phyloP scores from a whole-genome alignment of 2,329 filamentous ascomycete genomes.

The Fusarium liriodendri region DNA sequence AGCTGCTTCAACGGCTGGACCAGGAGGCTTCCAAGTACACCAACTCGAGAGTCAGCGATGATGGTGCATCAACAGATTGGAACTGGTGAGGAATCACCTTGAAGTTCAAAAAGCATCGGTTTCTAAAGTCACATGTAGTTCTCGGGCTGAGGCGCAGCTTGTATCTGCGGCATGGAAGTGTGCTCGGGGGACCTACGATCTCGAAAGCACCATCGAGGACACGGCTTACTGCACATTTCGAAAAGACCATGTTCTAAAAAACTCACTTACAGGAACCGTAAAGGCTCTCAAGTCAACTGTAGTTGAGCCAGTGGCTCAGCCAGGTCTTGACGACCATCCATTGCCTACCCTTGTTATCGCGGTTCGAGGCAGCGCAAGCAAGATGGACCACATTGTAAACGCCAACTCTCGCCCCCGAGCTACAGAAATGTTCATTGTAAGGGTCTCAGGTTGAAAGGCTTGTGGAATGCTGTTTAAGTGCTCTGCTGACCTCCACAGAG shows the following conservation, averaged over 20 bases:
- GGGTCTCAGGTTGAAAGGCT: neutral
- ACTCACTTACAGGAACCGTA: slow-evolving; percentile 26
- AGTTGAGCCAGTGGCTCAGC: neutral
- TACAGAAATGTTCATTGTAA: slow-evolving; percentile 28
- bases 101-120: neutral
- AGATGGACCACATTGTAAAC: slow-evolving; percentile 41
- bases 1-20: slow-evolving; percentile 37
- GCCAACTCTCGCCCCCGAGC: slow-evolving; percentile 20
- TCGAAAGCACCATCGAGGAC: slow-evolving; percentile 9
- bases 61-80: slow-evolving; percentile 23
- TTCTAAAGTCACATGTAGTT: slow-evolving; percentile 5
- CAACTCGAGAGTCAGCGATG: slow-evolving; percentile 31
- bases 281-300: slow-evolving; percentile 32
- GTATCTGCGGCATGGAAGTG: slow-evolving; percentile 37
- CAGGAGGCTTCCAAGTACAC: slow-evolving; percentile 34
- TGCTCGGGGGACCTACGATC: slow-evolving; percentile 25
- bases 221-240: slow-evolving; percentile 20
- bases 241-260: slow-evolving; percentile 10
- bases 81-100: slow-evolving; percentile 13
- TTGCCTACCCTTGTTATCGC: slow-evolving; percentile 34
- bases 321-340: neutral
- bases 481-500: neutral
- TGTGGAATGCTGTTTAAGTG: neutral
- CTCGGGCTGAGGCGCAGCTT: slow-evolving; percentile 25
- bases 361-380: slow-evolving; percentile 35